Conservation (phyloP, 805 yeast genomes). For the Wickerhamomyces strasburgensis region DNA sequence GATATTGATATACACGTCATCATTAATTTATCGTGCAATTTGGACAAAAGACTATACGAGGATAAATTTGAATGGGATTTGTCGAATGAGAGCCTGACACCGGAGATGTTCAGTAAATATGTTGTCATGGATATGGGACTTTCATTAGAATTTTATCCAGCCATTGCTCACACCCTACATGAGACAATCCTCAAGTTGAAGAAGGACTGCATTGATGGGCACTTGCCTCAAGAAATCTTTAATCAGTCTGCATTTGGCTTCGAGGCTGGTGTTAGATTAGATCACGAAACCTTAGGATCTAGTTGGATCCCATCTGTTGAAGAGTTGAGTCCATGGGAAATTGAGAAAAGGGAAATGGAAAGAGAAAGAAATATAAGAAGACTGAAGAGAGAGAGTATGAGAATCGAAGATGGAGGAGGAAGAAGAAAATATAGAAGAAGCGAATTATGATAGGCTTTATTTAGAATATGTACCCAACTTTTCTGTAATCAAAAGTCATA, state of each 20-base stretch:
- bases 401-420: constrained; percentile 50
- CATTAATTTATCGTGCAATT: constrained; percentile 72
- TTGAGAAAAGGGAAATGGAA: constrained; percentile 92
- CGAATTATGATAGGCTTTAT: constrained; percentile 1
- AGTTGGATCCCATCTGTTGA: constrained; percentile 88
- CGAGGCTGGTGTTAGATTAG: constrained; percentile 65
- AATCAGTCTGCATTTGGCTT: constrained; percentile 60
- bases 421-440: constrained; percentile 41
- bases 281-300: constrained; percentile 71
- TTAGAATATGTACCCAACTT: neutral
- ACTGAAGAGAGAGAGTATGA: constrained; percentile 84
- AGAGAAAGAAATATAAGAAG: constrained; percentile 89
- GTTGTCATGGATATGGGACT: constrained; percentile 85
- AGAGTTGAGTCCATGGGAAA: constrained; percentile 82
- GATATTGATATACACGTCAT: constrained; percentile 70
- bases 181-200: constrained; percentile 74
- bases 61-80: constrained; percentile 96
- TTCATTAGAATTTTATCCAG: constrained; percentile 79
- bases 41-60: constrained; percentile 79
- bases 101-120: constrained; percentile 76
- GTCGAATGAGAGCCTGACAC: constrained; percentile 38
- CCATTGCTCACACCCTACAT: constrained; percentile 81
- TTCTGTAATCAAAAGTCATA: neutral
- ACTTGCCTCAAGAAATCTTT: constrained; percentile 43
- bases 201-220: constrained; percentile 76